These are phyloP conservation scores for Lentinula edodes DNA, from an alignment of 768 basidiomycete genomes.

Conservation along the genomic window DNA sequence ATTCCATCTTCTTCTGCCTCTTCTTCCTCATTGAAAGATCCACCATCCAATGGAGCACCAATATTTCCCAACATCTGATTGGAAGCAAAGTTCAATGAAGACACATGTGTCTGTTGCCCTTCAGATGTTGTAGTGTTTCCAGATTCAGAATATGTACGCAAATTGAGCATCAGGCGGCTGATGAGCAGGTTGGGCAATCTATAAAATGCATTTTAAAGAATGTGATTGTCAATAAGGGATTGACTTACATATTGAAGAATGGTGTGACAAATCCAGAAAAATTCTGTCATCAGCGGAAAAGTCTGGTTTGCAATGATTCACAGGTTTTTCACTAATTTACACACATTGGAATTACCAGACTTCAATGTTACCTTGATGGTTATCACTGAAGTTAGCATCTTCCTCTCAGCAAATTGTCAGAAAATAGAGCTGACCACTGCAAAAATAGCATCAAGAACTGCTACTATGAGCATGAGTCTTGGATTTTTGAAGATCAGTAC, in stretches of 20 bases:
- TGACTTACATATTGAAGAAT: neutral
- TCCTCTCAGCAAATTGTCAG: no score
- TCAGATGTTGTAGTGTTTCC: neutral
- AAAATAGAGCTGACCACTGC: no score
- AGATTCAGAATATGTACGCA: neutral
- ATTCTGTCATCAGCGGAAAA: no score
- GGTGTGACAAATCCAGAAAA: neutral
- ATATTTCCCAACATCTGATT: no score
- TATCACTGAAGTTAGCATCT: no score
- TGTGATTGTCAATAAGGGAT: neutral
- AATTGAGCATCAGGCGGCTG: neutral
- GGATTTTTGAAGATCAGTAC: neutral
- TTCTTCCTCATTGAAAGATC: neutral
- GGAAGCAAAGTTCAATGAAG: neutral
- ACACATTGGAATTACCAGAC: no score
- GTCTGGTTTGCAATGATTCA: no score
- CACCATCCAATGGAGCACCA: neutral
- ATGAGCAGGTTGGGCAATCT: neutral
- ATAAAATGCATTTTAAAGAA: neutral
- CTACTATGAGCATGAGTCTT: no score
- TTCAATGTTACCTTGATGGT: no score
- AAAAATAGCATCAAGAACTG: no score
- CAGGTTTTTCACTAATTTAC: no score
- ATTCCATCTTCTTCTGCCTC: no score
- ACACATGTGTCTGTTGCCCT: neutral